These are phyloP conservation scores for Pythium utonaiense DNA, from an alignment of 352 stramenopile species.

Conservation along the genomic window DNA sequence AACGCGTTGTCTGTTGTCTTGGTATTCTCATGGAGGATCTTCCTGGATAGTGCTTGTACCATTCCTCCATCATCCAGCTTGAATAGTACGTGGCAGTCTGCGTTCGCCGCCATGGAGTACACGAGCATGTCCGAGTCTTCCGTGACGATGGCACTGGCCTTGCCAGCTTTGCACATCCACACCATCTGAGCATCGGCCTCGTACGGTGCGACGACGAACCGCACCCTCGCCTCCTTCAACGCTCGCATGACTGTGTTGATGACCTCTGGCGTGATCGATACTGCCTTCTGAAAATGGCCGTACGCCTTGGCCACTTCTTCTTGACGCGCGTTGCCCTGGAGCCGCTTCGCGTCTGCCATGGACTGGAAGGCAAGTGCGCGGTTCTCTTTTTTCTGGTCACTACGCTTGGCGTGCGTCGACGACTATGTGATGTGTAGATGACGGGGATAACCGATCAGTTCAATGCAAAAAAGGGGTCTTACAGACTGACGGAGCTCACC, in stretches of 20 bases:
- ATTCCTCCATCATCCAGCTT: constrained; percentile 66
- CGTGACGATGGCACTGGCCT: constrained; percentile 64
- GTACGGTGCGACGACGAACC: constrained; percentile 71
- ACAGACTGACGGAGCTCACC: constrained; percentile 19
- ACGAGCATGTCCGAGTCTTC: constrained; percentile 81
- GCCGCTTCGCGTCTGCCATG: constrained; percentile 44
- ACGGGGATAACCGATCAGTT: no score
- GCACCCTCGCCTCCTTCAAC: constrained; percentile 37
- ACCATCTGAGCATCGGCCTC: constrained; percentile 80
- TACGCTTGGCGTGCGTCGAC: constrained; percentile 60
- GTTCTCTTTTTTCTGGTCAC: constrained; percentile 55
- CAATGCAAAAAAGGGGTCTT: no score
- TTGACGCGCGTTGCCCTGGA: constrained; percentile 44
- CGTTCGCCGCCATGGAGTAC: constrained; percentile 57
- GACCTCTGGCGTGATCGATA: constrained; percentile 64
- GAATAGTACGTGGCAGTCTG: constrained; percentile 56
- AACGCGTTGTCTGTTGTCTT: constrained; percentile 43
- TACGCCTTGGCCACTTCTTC: constrained; percentile 58
- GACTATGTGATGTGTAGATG: constrained; percentile 36
- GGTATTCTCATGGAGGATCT: constrained; percentile 48
- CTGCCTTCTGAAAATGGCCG: constrained; percentile 52
- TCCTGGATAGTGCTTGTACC: constrained; percentile 53
- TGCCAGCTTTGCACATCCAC: constrained; percentile 67
- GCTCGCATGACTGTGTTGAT: constrained; percentile 55
- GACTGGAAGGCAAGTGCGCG: constrained; percentile 42